Conservation (phyloP, 1,284 basidiomycete genomes). For the Omphalotus olearius region DNA sequence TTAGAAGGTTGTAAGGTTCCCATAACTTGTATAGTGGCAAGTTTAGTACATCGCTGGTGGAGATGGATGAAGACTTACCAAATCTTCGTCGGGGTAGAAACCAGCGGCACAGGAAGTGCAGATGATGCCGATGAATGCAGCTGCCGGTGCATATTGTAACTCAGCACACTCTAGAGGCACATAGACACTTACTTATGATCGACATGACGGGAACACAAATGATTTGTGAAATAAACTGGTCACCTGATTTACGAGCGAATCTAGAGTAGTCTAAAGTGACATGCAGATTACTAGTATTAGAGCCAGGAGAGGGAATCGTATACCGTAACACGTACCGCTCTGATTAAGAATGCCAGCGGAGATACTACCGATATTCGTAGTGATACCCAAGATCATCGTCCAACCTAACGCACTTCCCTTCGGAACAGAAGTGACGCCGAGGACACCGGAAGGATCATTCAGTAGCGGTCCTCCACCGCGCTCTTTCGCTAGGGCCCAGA, state of each 20-base stretch:
- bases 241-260: background rate
- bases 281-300: background rate
- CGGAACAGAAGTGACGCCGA: background rate
- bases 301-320: background rate
- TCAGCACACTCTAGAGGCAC: background rate
- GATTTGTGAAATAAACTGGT: background rate
- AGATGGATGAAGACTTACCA: background rate
- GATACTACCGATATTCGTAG: background rate
- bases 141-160: background rate
- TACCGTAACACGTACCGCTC: background rate
- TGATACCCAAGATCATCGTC: background rate
- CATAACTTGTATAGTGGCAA: background rate
- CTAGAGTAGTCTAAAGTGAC: background rate
- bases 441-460: background rate
- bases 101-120: slow-evolving; percentile 1
- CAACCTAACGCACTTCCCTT: background rate
- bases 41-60: background rate
- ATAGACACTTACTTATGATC: background rate
- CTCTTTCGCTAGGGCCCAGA: background rate
- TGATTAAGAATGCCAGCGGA: slow-evolving; percentile 2
- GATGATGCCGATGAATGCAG: background rate
- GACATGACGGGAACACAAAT: slow-evolving; percentile 1
- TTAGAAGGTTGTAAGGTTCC: slow-evolving; percentile 4
- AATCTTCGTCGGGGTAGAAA: background rate
- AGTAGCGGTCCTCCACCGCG: background rate